These are phyloP conservation scores for Cinnamomum chago DNA, from an alignment of 164 flowering plant genomes.

Conservation along the genomic window DNA sequence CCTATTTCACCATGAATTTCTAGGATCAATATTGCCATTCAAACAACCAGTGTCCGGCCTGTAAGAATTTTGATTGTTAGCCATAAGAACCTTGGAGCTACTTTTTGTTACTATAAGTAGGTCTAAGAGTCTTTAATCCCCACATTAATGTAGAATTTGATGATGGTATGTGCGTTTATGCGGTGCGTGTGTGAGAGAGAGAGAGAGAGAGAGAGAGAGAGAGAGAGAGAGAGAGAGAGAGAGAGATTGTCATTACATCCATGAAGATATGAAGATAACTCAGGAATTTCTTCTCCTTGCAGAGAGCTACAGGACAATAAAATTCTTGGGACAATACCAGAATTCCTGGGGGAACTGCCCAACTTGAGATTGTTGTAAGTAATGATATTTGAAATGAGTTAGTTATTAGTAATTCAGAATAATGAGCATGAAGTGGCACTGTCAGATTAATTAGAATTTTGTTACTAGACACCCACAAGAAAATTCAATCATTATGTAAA, in stretches of 20 bases:
- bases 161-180: no score
- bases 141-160: background rate
- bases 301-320: conserved; percentile 29
- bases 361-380: conserved; percentile 32
- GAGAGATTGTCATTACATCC: background rate
- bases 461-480: no score
- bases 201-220: background rate
- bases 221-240: background rate
- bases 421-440: no score
- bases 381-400: background rate
- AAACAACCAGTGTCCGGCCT: background rate
- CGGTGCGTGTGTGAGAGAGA: no score
- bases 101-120: background rate
- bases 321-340: conserved; percentile 29
- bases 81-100: no score
- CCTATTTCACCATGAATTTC: background rate
- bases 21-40: background rate
- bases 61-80: no score
- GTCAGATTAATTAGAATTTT: no score
- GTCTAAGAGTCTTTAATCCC: background rate
- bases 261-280: background rate
- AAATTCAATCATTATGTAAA: no score
- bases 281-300: background rate
- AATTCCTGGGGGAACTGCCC: conserved; percentile 37
- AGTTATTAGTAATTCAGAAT: no score